Base-by-base conservation (phyloP, 305 asterid genomes). In the Fraxinus angustifolia region DNA sequence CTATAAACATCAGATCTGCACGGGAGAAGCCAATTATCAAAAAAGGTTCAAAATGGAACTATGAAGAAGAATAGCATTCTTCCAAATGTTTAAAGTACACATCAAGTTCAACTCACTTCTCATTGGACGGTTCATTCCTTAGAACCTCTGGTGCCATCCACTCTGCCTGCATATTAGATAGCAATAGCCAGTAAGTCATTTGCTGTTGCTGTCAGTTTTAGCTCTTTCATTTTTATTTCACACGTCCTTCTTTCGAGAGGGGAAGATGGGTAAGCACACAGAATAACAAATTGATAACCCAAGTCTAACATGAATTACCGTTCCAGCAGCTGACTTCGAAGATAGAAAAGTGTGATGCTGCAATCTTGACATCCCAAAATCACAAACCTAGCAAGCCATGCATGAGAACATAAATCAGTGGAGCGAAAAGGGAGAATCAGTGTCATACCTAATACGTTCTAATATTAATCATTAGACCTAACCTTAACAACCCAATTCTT, bases 101-200 rank as follows among this genome's bases (percentile, higher is more conserved):
- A 42, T 6, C 58, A 73, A 65, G 38, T 60, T 34, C 42, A 78
- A 86, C 92, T 85, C 88, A 90, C 93, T 90, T 90, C 81, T 94
- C 99, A 85, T 91, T 92, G 84, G 97, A 95, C 68, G 88, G 99
- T 88, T 95, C 99, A 76, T 94, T 93, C 87, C 98, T 91, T 73
- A 95, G 87, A 86, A 95, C 96, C 85, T 95, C 99, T 11, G 99
- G 99, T 58, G 99, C 99, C 97, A 93, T 95, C 99, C 99, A 95
- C 84, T 94, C 99, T 33, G 99, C 96, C 99, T 95, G 94, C 91
- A 83, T 11, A 74, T 76, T 30, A 73, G 67, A 34, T 12, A 80
- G 81, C 83, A 72, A 75, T 53, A 62, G 40, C 53, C 45, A 83
- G 79, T 62, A 76, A 82, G 80, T 58, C 26, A 56, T 58, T 38